Base-by-base conservation (phyloP, 169 alveolate genomes). In the Plasmodium gaboni region DNA sequence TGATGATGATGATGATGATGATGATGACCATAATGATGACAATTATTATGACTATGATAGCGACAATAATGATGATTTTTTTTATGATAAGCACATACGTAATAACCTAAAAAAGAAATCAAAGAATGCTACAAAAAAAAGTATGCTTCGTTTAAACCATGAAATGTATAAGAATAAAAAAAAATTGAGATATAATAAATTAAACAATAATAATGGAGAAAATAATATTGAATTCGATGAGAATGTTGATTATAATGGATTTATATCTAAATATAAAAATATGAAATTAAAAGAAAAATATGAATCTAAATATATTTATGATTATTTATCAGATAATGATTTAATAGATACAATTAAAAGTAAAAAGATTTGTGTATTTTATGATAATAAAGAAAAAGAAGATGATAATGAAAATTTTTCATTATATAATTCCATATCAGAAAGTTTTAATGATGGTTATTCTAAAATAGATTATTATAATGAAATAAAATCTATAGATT, bases 371-470 rank as follows among this genome's bases (percentile, higher is more conserved):
- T 86, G 92, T 44, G 76, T 86, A 0, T 86, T 86, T 57, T 86
- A 86, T 50, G 92, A 86, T 24, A 42, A 86, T 13, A 86, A 86
- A n/a, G 92, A 86, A 28, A 86, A 61, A 65, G 92, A 86, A 44
- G 92, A 86, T 22, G 92, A 86, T 0, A 86, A 86, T 71, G 92
- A 86, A 17, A 59, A 59, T 19, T n/a, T 72, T 6, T 19, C 55
- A 24, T 60, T 86, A 22, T 86, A 86, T 17, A 71, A 53, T 51
- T 17, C 72, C 13, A 17, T 38, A 1, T 44, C 87, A 1, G 76
- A 86, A 13, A 50, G 63, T 32, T 60, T 19, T 6, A 61, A 61
- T 42, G 76, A 67, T 22, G 26, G 51, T 44, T 72, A 86, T 64
- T 69, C 74, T 1, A 70, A 74, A 38, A 55, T 24, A 1, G 92